phyloP scores from a whole-genome alignment of 1,284 basidiomycete genomes.

The Serendipita sp. region DNA sequence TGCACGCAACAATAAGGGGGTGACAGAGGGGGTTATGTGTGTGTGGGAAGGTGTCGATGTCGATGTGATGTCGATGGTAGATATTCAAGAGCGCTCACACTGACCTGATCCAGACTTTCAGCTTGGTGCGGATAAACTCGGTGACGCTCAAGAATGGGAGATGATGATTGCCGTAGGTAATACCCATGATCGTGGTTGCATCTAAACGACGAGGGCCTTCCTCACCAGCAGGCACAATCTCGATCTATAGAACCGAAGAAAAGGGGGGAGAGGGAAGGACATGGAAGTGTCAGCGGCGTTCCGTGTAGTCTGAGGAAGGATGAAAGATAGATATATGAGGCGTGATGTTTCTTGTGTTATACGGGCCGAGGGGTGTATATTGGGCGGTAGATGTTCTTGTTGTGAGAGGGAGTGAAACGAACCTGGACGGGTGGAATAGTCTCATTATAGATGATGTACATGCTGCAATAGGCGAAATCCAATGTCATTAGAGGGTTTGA shows the following conservation, averaged over 20 bases:
- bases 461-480: constrained; percentile 5
- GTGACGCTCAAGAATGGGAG: constrained; percentile 63
- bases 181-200: constrained; percentile 41
- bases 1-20: too few species aligned
- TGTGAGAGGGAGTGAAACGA: constrained; percentile 3
- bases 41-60: too few species aligned
- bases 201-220: constrained; percentile 60
- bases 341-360: too few species aligned
- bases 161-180: constrained; percentile 28
- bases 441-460: constrained; percentile 17
- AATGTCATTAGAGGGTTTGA: not conserved
- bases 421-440: constrained; percentile 17
- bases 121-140: constrained; percentile 65
- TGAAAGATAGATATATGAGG: constrained; percentile 30
- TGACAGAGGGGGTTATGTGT: too few species aligned
- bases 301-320: constrained; percentile 18
- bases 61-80: too few species aligned
- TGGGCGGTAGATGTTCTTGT: too few species aligned
- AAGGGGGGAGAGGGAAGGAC: not conserved
- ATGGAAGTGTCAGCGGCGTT: too few species aligned
- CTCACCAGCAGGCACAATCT: constrained; percentile 66
- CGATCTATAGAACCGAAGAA: constrained; percentile 37
- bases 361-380: too few species aligned
- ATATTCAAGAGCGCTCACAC: constrained; percentile 16
- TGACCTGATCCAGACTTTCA: constrained; percentile 63